Base-by-base conservation (phyloP, 1,284 basidiomycete genomes). In the Sporisorium graminicola region DNA sequence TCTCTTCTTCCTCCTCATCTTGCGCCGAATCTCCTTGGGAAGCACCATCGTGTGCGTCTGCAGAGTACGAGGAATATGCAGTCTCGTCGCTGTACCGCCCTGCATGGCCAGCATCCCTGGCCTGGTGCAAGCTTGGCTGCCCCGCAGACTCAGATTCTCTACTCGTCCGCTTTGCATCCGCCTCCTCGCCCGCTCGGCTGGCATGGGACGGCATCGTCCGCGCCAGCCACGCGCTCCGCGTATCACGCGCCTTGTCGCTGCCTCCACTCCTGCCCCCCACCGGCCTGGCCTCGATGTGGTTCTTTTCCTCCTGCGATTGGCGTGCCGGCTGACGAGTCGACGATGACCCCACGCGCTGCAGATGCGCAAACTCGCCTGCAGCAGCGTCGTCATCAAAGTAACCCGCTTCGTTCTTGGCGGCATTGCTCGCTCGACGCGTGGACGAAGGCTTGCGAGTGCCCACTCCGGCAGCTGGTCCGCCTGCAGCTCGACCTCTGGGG, bases 401-500 rank as follows among this genome's bases (percentile, higher is more conserved):
- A 6, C 58, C 58, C 16, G 43, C 42, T n/a, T n/a, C n/a, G n/a
- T n/a, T n/a, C n/a, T n/a, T n/a, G 24, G 13, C 47, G 4, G 50
- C 33, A 14, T 52, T 46, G 44, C 53, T 60, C 1, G 44, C 43
- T 49, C 51, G 52, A 13, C 63, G 33, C 7, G 63, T 5, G 29
- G 29, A 31, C 5, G 29, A 65, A 12, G 63, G 49, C 27, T 64
- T 65, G 14, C 69, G 43, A 18, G 50, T 58, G 13, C 63, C 63
- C 2, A 72, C 63, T 5, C 55, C 69, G 5, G 63, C 69, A 5
- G 69, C 69, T 16, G 69, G 69, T 4, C 69, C 69, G 18, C 69
- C 69, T 9, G 69, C 63, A 20, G 69, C 27, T 20, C 69, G 58
- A 12, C 63, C 69, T 26, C 22, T 40, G 1, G 69, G 69, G 1